Evolutionary conservation across 208 protist genomes (phyloP).

Genomic region (Porcisia deanei): DNA sequence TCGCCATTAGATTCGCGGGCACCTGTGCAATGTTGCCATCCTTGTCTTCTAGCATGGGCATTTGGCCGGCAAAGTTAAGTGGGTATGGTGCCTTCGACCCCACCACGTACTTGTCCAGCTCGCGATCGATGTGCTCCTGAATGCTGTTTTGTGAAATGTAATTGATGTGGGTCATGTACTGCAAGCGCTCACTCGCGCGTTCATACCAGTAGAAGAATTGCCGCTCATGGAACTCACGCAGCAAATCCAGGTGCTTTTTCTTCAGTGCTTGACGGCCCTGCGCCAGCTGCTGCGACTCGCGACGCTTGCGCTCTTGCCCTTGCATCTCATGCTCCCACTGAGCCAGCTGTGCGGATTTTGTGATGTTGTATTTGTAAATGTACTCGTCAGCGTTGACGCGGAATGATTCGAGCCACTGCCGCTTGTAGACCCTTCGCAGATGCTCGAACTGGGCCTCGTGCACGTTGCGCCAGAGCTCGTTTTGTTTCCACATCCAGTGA

Average conservation of each 20-base stretch:
- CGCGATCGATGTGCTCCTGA: conserved; percentile 83
- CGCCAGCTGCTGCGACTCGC: conserved; percentile 69
- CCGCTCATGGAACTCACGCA: conserved; percentile 89
- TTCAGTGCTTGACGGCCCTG: conserved; percentile 83
- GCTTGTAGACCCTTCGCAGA: conserved; percentile 90
- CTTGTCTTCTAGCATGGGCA: conserved; percentile 86
- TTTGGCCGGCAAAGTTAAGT: conserved; percentile 91
- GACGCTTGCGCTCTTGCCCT: conserved; percentile 81
- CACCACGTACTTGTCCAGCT: conserved; percentile 89
- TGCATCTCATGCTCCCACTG: conserved; percentile 93
- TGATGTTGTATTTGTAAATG: conserved; percentile 94
- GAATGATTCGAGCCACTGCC: conserved; percentile 92
- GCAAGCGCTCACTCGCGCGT: conserved; percentile 88
- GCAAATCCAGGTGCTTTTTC: conserved; percentile 91
- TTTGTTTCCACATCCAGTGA: conserved; percentile 94
- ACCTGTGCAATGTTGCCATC: conserved; percentile 85
- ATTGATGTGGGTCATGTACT: conserved; percentile 88
- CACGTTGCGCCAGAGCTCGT: conserved; percentile 92
- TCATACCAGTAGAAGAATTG: conserved; percentile 95
- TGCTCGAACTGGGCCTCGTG: conserved; percentile 94
- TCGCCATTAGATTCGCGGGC: conserved; percentile 64
- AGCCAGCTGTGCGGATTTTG: conserved; percentile 86
- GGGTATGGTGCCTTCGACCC: conserved; percentile 74
- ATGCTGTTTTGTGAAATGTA: conserved; percentile 78
- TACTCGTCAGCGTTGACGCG: conserved; percentile 93